Percentiles rank a stretch among this genome's conserved stretches.
Conservation (phyloP, 768 basidiomycete genomes). For the Lactifluus echinatus region DNA sequence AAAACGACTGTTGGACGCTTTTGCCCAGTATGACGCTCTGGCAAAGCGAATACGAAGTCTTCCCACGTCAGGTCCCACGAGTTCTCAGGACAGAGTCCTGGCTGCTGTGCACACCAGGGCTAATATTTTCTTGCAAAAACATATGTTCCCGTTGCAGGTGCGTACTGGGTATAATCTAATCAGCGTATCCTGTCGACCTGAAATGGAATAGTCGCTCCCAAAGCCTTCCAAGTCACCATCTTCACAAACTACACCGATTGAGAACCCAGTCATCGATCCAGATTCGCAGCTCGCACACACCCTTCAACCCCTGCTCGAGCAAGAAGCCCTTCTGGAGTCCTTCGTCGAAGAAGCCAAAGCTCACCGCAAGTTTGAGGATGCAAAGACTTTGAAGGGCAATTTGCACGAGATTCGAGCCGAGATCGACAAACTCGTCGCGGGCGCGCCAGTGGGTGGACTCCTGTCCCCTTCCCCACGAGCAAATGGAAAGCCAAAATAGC, state of each 20-base stretch:
- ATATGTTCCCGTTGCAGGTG: slow-evolving; percentile 84
- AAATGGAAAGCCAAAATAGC: slow-evolving; percentile 1
- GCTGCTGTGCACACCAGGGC: slow-evolving; percentile 70
- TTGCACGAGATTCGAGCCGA: slow-evolving; percentile 77
- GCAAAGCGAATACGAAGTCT: slow-evolving; percentile 76
- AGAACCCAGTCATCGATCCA: slow-evolving; percentile 37
- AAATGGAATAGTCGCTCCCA: slow-evolving; percentile 34
- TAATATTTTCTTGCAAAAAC: slow-evolving; percentile 74
- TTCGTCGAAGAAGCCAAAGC: slow-evolving; percentile 88
- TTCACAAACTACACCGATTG: slow-evolving; percentile 19
- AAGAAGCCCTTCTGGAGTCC: slow-evolving; percentile 83
- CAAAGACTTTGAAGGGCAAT: slow-evolving; percentile 71
- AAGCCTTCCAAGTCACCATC: slow-evolving; percentile 34
- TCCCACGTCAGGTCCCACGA: slow-evolving; percentile 51
- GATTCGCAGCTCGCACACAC: slow-evolving; percentile 63
- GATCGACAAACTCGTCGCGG: slow-evolving; percentile 58
- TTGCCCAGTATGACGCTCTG: slow-evolving; percentile 82
- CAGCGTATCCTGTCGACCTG: neutral
- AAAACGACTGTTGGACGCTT: slow-evolving; percentile 76
- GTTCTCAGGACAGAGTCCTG: slow-evolving; percentile 80
- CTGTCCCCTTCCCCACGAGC: neutral
- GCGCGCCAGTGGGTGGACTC: slow-evolving; percentile 22
- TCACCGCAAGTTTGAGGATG: slow-evolving; percentile 93
- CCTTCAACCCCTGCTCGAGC: slow-evolving; percentile 86
- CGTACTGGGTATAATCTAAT: slow-evolving; percentile 14